Evolutionary conservation across 768 basidiomycete genomes (phyloP).

Genomic region (Boletus reticuloceps): DNA sequence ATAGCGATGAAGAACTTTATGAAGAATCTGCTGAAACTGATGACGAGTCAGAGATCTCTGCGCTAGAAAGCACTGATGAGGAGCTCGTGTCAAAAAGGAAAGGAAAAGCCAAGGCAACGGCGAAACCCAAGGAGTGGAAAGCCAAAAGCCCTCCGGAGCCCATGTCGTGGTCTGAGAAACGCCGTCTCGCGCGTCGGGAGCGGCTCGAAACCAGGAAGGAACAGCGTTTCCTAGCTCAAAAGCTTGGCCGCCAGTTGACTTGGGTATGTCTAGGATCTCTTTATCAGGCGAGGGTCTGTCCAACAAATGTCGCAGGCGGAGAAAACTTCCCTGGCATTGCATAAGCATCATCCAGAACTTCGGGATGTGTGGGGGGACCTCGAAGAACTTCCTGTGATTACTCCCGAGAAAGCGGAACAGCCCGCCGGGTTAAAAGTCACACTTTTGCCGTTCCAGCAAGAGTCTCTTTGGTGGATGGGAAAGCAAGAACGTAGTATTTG

Average conservation of each 20-base stretch:
- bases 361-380: constrained; percentile 86
- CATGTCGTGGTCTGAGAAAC: constrained; percentile 11
- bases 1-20: constrained; percentile 14
- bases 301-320: constrained; percentile 56
- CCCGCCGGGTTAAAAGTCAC: constrained; percentile 81
- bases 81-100: constrained; percentile 30
- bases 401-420: constrained; percentile 71
- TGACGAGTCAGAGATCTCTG: constrained; percentile 9
- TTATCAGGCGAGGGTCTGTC: constrained; percentile 4
- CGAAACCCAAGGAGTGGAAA: constrained; percentile 21
- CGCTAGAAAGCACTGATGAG: constrained; percentile 11
- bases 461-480: constrained; percentile 95
- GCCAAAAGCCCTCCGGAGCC: not conserved
- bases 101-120: constrained; percentile 30
- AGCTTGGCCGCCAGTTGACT: constrained; percentile 75
- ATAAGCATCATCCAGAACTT: constrained; percentile 76
- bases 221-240: constrained; percentile 46
- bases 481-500: constrained; percentile 86
- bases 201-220: constrained; percentile 40
- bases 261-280: constrained; percentile 42
- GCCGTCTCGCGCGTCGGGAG: constrained; percentile 19
- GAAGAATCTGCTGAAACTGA: constrained; percentile 1
- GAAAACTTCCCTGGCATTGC: constrained; percentile 59
- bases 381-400: constrained; percentile 56
- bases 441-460: constrained; percentile 91